Conservation (phyloP, 176 grass and related monocot genomes). For the Lolium multiflorum region DNA sequence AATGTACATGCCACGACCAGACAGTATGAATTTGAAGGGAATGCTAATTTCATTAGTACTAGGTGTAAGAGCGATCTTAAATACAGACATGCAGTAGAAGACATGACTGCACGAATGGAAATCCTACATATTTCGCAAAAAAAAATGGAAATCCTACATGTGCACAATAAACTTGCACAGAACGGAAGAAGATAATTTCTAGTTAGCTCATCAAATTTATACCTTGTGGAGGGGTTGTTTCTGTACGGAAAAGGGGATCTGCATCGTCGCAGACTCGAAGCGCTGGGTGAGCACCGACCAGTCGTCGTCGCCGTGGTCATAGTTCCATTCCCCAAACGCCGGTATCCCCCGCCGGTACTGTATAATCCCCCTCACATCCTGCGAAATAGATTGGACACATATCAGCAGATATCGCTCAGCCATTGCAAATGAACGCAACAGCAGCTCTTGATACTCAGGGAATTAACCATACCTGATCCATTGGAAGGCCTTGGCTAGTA, state of each 20-base stretch:
- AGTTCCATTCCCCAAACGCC: conserved; percentile 38
- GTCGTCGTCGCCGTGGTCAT: neutral
- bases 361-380: neutral
- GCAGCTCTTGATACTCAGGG: too few species aligned
- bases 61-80: too few species aligned
- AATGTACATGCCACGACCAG: too few species aligned
- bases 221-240: neutral
- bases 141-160: too few species aligned
- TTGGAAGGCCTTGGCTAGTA: too few species aligned
- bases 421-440: neutral
- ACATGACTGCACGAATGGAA: too few species aligned
- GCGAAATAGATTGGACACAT: neutral
- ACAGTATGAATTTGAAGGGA: too few species aligned
- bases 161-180: neutral
- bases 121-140: too few species aligned
- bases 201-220: neutral
- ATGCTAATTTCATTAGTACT: too few species aligned
- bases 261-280: neutral
- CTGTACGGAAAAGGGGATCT: neutral
- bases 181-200: neutral
- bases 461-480: too few species aligned
- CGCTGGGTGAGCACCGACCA: conserved; percentile 2
- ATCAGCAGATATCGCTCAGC: neutral
- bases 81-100: too few species aligned
- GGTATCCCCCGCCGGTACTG: neutral